Evolutionary conservation across 441 rosid genomes (phyloP).

Genomic region (Gossypium armourianum): DNA sequence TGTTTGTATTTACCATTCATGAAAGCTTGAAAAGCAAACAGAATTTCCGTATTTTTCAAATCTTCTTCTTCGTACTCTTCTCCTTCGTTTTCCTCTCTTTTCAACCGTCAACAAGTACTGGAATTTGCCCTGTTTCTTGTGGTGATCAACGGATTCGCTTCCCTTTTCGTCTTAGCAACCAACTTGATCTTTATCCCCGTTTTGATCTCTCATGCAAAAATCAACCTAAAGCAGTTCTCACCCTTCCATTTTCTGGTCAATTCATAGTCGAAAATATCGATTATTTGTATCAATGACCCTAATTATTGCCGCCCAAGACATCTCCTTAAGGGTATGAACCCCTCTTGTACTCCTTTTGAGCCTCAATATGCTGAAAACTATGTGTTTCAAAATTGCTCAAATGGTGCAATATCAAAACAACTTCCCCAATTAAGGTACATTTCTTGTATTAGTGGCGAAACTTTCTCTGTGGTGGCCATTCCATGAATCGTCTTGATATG

Average conservation of each 20-base stretch:
- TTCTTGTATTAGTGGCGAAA: background rate
- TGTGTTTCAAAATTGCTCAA: conserved; percentile 17
- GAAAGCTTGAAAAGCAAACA: background rate
- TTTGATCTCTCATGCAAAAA: conserved; percentile 28
- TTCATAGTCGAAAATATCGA: conserved; percentile 27
- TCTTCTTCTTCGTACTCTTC: conserved; percentile 6
- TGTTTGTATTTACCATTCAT: background rate
- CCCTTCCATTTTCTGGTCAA: conserved; percentile 25
- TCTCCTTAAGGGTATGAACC: conserved; percentile 21
- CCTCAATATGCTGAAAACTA: background rate
- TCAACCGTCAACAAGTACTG: background rate
- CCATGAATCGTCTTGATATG: background rate
- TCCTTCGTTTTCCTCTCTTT: background rate
- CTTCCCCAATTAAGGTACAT: background rate
- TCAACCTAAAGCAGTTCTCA: conserved; percentile 14
- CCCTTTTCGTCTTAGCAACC: conserved; percentile 28
- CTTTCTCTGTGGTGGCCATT: background rate
- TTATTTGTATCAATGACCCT: conserved; percentile 29
- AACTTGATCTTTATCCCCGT: conserved; percentile 9
- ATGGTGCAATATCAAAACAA: background rate
- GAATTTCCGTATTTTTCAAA: background rate
- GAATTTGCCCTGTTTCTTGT: background rate
- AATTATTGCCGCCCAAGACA: conserved; percentile 24
- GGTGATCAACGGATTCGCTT: conserved; percentile 20
- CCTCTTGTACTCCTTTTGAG: conserved; percentile 18